These are phyloP conservation scores for Chenopodium quinoa DNA, from an alignment of 148 eudicot genomes.

Conservation along the genomic window DNA sequence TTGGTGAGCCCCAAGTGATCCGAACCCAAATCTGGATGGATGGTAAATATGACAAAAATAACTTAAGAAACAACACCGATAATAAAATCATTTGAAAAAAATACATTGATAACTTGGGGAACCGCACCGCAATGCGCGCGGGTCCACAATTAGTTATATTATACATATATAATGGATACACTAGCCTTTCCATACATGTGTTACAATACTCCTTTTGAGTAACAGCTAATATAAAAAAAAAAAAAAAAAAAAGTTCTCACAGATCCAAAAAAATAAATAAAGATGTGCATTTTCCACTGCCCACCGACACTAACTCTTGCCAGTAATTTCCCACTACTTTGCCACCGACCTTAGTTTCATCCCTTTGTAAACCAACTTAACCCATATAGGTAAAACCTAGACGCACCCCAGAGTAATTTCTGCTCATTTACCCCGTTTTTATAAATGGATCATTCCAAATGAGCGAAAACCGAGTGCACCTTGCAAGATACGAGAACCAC, in stretches of 20 bases:
- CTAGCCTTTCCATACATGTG: not conserved
- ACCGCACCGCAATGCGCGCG: no score
- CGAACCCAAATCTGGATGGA: no score
- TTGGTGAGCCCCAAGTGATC: no score
- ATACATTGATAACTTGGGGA: no score
- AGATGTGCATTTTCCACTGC: not conserved
- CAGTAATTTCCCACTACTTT: not conserved
- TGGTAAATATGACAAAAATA: no score
- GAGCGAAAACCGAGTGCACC: not conserved
- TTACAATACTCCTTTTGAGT: not conserved
- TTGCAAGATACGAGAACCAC: not conserved
- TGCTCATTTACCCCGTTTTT: not conserved
- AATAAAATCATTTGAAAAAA: no score
- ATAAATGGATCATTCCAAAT: no score
- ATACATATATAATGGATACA: not conserved
- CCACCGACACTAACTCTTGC: constrained; percentile 19
- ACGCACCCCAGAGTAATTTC: not conserved
- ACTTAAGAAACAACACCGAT: no score
- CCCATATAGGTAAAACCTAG: not conserved
- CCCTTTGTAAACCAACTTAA: not conserved
- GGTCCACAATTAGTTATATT: not conserved
- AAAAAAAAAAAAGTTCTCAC: constrained; percentile 1
- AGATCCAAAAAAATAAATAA: constrained; percentile 1
- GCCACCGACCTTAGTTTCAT: not conserved
- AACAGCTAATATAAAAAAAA: constrained; percentile 10